Evolutionary conservation across 257 asterid genomes (phyloP).

Genomic region (Gentiana macrophylla): DNA sequence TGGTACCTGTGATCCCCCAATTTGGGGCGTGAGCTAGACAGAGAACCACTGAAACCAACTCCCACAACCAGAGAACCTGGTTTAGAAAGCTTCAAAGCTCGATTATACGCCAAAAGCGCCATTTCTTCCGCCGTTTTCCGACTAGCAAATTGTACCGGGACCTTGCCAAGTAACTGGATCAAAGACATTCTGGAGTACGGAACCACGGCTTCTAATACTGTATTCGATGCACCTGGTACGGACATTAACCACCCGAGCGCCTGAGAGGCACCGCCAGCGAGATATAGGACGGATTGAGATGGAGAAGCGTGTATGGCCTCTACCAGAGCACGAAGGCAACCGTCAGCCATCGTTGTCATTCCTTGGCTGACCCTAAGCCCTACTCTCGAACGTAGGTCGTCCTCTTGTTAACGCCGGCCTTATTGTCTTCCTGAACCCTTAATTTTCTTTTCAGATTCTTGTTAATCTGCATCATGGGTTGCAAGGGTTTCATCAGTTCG

Average conservation of each 20-base stretch:
- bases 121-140: slow-evolving; percentile 73
- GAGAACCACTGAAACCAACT: slow-evolving; percentile 85
- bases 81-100: slow-evolving; percentile 76
- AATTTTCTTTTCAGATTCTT: not conserved
- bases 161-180: slow-evolving; percentile 87
- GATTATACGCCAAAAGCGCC: slow-evolving; percentile 82
- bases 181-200: slow-evolving; percentile 87
- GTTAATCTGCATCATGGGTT: no score
- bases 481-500: no score
- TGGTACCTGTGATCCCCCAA: slow-evolving; percentile 92
- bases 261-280: slow-evolving; percentile 98
- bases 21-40: slow-evolving; percentile 65
- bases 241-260: slow-evolving; percentile 90
- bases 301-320: slow-evolving; percentile 72
- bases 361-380: slow-evolving; percentile 1
- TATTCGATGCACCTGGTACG: slow-evolving; percentile 89
- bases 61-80: slow-evolving; percentile 86
- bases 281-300: slow-evolving; percentile 63
- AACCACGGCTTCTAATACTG: slow-evolving; percentile 63
- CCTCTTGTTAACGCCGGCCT: no score
- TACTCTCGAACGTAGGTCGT: not conserved
- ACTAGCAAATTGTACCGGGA: slow-evolving; percentile 54
- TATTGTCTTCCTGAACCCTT: not conserved
- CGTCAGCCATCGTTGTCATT: slow-evolving; percentile 32
- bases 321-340: slow-evolving; percentile 51